Base-by-base conservation (phyloP, 768 basidiomycete genomes). In the Kwoniella mangroviensis region DNA sequence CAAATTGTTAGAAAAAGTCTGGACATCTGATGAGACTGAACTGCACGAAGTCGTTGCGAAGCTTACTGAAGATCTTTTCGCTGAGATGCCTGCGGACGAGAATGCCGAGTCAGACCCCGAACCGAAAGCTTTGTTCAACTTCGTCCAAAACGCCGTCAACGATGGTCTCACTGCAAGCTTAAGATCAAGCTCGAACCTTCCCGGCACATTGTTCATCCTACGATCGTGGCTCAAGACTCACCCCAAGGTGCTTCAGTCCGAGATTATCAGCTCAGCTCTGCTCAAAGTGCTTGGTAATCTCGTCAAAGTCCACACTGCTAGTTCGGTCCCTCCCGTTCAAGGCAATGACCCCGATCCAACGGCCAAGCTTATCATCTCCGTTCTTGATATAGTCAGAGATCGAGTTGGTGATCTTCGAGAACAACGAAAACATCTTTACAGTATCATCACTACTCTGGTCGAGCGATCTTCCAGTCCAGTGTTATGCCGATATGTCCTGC, bases 271-370 rank as follows among this genome's bases (percentile, higher is more conserved):
- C 51, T 84, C 86, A 1, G 85, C 88, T 7, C 86, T 99, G 26
- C 89, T 94, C 85, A 93, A 91, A 81, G 87, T 97, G 3, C 87
- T 97, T 68, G 89, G 88, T 74, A 92, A 91, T 80, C 86, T 96
- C 24, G 88, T 90, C 62, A 94, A 94, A 82, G 96, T 98, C 28
- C 94, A 98, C 73, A 88, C 92, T 10, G 88, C 64, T 87, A 76
- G 74, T 75, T 12, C 87, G 87, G 5, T 79, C 86, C 22, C 62
- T 57, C 68, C 68, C 1, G 54, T 17, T 21, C 59, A 60, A 17
- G 15, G 71, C 67, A 69, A 87, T 86, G 4, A 89, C 86, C 72
- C 77, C 85, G 86, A 73, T 85, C 77, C 76, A 6, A 79, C 84
- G 89, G 21, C 86, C 91, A 69, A 91, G 85, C 60, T 88, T 17